Percentiles rank a stretch among this genome's conserved stretches.
These are phyloP conservation scores for Lachnellula hyalina DNA, from an alignment of 2,329 filamentous ascomycete genomes.

Conservation along the genomic window DNA sequence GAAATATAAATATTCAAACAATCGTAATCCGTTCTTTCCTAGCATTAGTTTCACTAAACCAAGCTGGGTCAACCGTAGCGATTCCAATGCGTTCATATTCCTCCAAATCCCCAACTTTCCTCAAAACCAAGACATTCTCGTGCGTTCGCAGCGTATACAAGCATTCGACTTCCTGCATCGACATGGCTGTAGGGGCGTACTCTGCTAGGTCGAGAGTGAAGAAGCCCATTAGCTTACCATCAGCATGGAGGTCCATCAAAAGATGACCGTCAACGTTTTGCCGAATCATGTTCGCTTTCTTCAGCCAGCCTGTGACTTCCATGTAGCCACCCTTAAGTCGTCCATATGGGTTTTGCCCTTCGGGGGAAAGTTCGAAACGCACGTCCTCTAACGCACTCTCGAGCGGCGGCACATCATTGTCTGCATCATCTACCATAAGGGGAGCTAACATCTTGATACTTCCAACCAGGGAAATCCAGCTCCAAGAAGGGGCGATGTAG, in stretches of 20 bases:
- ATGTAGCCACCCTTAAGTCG: conserved; percentile 4
- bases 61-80: conserved; percentile 6
- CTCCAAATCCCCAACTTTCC: background rate
- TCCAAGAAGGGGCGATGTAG: conserved; percentile 8
- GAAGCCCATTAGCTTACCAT: background rate
- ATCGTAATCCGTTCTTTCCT: conserved; percentile 7
- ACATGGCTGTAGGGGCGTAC: background rate
- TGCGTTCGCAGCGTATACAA: conserved; percentile 3
- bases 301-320: conserved; percentile 2
- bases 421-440: background rate
- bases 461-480: conserved; percentile 7
- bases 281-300: conserved; percentile 1
- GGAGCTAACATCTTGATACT: conserved; percentile 1
- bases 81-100: conserved; percentile 9
- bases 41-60: conserved; percentile 2
- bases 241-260: conserved; percentile 1
- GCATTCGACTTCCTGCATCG: conserved; percentile 1
- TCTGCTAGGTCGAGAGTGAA: conserved; percentile 5
- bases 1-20: background rate
- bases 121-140: conserved; percentile 6
- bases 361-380: conserved; percentile 1
- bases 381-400: conserved; percentile 3
- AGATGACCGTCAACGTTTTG: background rate
- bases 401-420: background rate
- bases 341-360: conserved; percentile 5